Percentiles rank a stretch among this genome's conserved stretches.
These are phyloP conservation scores for Aureobasidium sp. DNA, from an alignment of 2,329 filamentous ascomycete genomes.

Conservation along the genomic window DNA sequence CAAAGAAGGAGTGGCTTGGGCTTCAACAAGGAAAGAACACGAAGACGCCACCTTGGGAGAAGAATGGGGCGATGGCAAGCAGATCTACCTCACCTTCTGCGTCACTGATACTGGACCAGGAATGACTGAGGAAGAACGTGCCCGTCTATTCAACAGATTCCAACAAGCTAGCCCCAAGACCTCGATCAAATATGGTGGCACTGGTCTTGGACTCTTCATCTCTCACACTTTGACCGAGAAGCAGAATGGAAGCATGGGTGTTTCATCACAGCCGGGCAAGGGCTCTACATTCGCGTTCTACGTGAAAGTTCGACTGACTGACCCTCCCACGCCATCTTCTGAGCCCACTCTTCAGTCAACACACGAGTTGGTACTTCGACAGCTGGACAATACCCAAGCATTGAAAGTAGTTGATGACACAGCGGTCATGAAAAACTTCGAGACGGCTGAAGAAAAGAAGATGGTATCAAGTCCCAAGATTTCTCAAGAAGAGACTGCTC, in stretches of 20 bases:
- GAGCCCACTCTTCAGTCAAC: slow-evolving; percentile 2
- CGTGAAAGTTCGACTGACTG: slow-evolving; percentile 51
- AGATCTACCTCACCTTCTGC: slow-evolving; percentile 30
- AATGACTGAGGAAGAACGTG: slow-evolving; percentile 28
- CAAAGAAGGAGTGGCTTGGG: slow-evolving; percentile 25
- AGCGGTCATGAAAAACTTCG: background rate
- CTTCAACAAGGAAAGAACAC: slow-evolving; percentile 23
- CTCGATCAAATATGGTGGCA: slow-evolving; percentile 62
- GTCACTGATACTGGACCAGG: slow-evolving; percentile 33
- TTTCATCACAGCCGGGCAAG: slow-evolving; percentile 49
- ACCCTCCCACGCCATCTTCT: slow-evolving; percentile 35
- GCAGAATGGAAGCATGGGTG: slow-evolving; percentile 62
- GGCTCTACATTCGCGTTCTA: slow-evolving; percentile 40
- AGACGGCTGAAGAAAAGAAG: background rate
- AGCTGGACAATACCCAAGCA: background rate
- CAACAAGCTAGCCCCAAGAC: slow-evolving; percentile 60
- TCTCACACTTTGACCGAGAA: slow-evolving; percentile 60
- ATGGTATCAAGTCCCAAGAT: background rate
- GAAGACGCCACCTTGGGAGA: slow-evolving; percentile 15
- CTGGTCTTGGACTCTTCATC: slow-evolving; percentile 64
- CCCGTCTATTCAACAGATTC: slow-evolving; percentile 58
- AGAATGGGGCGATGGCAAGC: slow-evolving; percentile 21
- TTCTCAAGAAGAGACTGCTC: background rate
- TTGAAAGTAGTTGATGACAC: background rate
- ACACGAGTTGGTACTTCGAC: background rate